Evolutionary conservation across 1,139 yeast species (phyloP).

Genomic region (Meyerozyma guilliermondii): DNA sequence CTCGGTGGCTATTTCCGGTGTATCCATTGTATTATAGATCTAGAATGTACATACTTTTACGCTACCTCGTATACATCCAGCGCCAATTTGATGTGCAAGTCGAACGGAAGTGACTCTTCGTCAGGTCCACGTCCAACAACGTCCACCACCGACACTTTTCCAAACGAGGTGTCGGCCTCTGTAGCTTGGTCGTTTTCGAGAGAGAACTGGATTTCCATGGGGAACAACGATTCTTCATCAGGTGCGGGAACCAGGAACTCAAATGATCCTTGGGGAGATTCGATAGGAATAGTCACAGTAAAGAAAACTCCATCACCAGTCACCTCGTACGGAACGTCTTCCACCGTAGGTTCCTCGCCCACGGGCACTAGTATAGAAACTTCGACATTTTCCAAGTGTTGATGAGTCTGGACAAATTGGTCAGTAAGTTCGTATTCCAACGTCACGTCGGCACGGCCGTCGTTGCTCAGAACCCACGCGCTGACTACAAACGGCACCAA

Average conservation of each 20-base stretch:
- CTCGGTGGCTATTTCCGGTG: conserved; percentile 53
- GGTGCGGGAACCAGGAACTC: conserved; percentile 73
- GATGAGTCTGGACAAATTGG: conserved; percentile 31
- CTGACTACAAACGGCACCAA: conserved; percentile 72
- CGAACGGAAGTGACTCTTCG: conserved; percentile 63
- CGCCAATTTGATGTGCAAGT: conserved; percentile 54
- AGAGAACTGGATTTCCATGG: conserved; percentile 63
- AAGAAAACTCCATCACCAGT: conserved; percentile 61
- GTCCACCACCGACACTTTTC: conserved; percentile 37
- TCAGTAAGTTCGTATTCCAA: conserved; percentile 73
- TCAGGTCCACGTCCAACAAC: conserved; percentile 35
- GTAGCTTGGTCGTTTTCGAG: conserved; percentile 28
- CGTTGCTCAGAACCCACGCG: conserved; percentile 77
- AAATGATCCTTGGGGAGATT: conserved; percentile 65
- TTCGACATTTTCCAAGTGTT: conserved; percentile 46
- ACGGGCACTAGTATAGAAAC: conserved; percentile 57
- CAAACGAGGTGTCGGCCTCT: conserved; percentile 37
- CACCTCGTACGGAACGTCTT: conserved; percentile 41
- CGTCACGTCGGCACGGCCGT: conserved; percentile 66
- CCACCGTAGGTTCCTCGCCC: conserved; percentile 52
- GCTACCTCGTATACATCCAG: conserved; percentile 66
- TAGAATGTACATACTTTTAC: conserved; percentile 14
- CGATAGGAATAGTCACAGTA: conserved; percentile 44
- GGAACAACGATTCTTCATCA: conserved; percentile 85
- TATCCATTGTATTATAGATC: conserved; percentile 17